Percentiles rank a stretch among this genome's conserved stretches.
Conservation (phyloP, 2,329 filamentous ascomycete species). For the Pestalotiopsis sp. region DNA sequence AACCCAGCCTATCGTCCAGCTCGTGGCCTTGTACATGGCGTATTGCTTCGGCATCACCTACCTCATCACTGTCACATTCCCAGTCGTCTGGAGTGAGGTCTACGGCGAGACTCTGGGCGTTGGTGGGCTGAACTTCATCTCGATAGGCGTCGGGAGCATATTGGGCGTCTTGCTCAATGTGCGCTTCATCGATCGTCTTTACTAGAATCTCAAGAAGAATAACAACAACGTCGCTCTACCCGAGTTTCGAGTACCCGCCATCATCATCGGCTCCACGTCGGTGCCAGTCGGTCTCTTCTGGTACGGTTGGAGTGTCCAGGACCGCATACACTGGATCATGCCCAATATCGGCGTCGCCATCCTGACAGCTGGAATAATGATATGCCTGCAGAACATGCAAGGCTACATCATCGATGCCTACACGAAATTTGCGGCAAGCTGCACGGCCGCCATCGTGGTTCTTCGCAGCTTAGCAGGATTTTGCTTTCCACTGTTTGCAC, state of each 20-base stretch:
- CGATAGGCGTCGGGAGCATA: background rate
- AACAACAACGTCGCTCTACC: slow-evolving; percentile 15
- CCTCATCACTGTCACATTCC: background rate
- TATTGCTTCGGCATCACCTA: slow-evolving; percentile 3
- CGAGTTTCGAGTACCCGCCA: slow-evolving; percentile 26
- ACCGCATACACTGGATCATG: slow-evolving; percentile 50
- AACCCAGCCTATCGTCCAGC: slow-evolving; percentile 4
- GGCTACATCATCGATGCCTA: slow-evolving; percentile 8
- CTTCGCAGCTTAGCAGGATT: slow-evolving; percentile 47
- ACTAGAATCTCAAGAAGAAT: background rate
- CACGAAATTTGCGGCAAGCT: background rate
- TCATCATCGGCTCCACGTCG: slow-evolving; percentile 22
- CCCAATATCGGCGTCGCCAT: slow-evolving; percentile 48
- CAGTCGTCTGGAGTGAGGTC: background rate
- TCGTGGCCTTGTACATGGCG: slow-evolving; percentile 1
- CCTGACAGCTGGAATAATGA: slow-evolving; percentile 35
- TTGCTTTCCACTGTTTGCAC: slow-evolving; percentile 51
- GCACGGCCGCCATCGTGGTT: background rate
- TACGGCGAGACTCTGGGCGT: background rate
- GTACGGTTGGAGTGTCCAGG: slow-evolving; percentile 35
- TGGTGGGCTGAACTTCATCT: slow-evolving; percentile 7
- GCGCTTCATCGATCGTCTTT: background rate
- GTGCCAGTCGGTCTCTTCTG: slow-evolving; percentile 35
- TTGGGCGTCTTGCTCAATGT: background rate
- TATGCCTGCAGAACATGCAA: slow-evolving; percentile 38